phyloP scores from a whole-genome alignment of 1,139 yeast genomes.

The Starmera stellimalicola region DNA sequence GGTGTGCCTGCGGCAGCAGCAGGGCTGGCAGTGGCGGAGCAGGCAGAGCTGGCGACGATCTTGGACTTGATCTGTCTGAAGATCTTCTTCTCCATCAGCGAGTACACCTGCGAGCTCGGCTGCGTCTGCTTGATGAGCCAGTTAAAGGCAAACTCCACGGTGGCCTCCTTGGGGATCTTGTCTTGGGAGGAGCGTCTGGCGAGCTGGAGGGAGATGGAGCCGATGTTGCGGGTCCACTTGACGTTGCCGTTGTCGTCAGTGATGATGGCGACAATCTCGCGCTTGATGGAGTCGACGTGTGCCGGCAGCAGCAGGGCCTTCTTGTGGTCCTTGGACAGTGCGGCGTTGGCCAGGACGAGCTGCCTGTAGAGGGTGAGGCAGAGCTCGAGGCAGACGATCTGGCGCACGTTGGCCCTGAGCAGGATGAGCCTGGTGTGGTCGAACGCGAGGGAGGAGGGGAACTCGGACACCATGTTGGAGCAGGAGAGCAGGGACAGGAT shows the following conservation, averaged over 20 bases:
- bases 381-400: slow-evolving; percentile 70
- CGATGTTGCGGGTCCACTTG: slow-evolving; percentile 82
- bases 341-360: slow-evolving; percentile 34
- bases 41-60: slow-evolving; percentile 12
- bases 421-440: slow-evolving; percentile 76
- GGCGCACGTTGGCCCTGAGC: slow-evolving; percentile 78
- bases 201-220: slow-evolving; percentile 57
- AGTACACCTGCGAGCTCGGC: slow-evolving; percentile 73
- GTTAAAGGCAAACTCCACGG: slow-evolving; percentile 59
- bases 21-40: slow-evolving; percentile 5
- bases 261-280: slow-evolving; percentile 68
- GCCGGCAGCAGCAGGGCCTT: slow-evolving; percentile 16
- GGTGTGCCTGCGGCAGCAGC: background rate
- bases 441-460: slow-evolving; percentile 80
- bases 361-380: slow-evolving; percentile 69
- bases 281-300: slow-evolving; percentile 29
- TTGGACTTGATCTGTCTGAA: slow-evolving; percentile 31
- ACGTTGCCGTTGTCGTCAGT: slow-evolving; percentile 81
- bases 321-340: slow-evolving; percentile 21
- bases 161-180: slow-evolving; percentile 20
- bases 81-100: slow-evolving; percentile 62
- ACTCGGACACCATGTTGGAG: slow-evolving; percentile 72
- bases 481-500: slow-evolving; percentile 61
- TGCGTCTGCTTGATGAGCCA: slow-evolving; percentile 85
- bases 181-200: slow-evolving; percentile 23